Percentiles rank a stretch among this genome's conserved stretches.
Conservation (phyloP, 2,329 filamentous ascomycete species). For the Penicillium griseofulvum region DNA sequence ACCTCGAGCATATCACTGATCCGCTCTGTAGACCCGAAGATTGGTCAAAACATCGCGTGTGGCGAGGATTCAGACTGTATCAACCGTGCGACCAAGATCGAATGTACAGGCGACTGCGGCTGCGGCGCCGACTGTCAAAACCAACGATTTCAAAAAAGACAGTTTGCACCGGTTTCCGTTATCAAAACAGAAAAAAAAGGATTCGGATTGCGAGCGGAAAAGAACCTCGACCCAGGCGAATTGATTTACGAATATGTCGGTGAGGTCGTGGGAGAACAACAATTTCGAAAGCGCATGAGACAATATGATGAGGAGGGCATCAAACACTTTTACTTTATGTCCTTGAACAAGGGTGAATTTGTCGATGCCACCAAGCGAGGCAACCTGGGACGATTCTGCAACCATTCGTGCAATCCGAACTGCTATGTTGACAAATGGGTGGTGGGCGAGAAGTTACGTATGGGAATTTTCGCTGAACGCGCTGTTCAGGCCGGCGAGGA, state of each 20-base stretch:
- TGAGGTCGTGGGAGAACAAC: constrained; percentile 91
- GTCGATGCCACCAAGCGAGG: constrained; percentile 97
- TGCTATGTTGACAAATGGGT: constrained; percentile 99
- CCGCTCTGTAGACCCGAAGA: constrained; percentile 50
- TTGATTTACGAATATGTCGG: constrained; percentile 99
- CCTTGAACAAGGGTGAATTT: constrained; percentile 91
- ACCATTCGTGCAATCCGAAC: constrained; percentile 98
- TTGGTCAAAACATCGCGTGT: constrained; percentile 72
- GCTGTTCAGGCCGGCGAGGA: constrained; percentile 85
- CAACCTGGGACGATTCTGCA: constrained; percentile 95
- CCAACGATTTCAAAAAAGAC: constrained; percentile 85
- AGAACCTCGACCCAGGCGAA: constrained; percentile 73
- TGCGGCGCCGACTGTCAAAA: constrained; percentile 89
- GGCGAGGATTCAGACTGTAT: constrained; percentile 97
- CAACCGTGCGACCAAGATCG: constrained; percentile 97
- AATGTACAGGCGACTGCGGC: constrained; percentile 83
- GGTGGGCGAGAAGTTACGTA: constrained; percentile 91
- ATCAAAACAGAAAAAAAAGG: constrained; percentile 99
- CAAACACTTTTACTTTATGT: constrained; percentile 99
- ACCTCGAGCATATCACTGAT: constrained; percentile 13
- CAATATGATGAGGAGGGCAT: constrained; percentile 95
- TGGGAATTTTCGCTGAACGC: constrained; percentile 95
- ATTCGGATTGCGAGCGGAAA: constrained; percentile 81
- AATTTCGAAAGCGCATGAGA: constrained; percentile 84
- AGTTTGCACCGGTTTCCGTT: constrained; percentile 88